Base-by-base conservation (phyloP, 768 basidiomycete genomes). In the Panellus pusillus region DNA sequence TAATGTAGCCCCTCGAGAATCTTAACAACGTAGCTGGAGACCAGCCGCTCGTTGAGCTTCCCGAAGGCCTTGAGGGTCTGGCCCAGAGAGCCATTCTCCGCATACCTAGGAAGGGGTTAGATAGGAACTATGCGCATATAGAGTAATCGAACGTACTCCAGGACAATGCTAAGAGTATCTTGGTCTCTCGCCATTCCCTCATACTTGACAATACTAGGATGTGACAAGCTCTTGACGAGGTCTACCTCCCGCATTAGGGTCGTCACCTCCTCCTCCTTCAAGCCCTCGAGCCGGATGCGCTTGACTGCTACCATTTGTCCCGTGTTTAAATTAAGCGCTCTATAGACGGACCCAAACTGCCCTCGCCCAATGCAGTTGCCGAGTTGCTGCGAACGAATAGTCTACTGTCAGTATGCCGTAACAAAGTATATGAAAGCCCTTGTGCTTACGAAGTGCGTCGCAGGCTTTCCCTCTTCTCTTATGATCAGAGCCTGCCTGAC, bases 281-380 rank as follows among this genome's bases (percentile, higher is more conserved):
- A 75, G 8, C 93, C 96, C 46, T 91, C 90, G 35, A 98, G 75
- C 46, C 88, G 78, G 63, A 99, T 96, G 28, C 93, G 86, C 74
- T 99, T 99, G 47, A 98, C 93, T n/a, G 96, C 96, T n/a, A 96
- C 94, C 84, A 92, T 96, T 70, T 96, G 91, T 14, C 96, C 96
- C 1, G 89, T 94, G 58, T 89, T 88, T 68, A 98, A 73, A 68
- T 99, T 95, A 53, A 99, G 77, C 12, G 96, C 95, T 13, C 93
- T 84, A 69, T 96, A 98, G 6, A 98, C 96, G 9, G 93, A 84
- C 27, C 96, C 96, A 69, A 98, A 98, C 73, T 98, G 96, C 8
- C 96, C 96, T 44, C 91, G 85, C 2, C 96, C 96, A 59, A 99
- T 96, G 68, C 93, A 95, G 70, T 97, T 95, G 28, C 96, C 96